Evolutionary conservation across 257 asterid genomes (phyloP), one percentile per base, ranked within the genome.

Genomic region (Datura wrightii): DNA sequence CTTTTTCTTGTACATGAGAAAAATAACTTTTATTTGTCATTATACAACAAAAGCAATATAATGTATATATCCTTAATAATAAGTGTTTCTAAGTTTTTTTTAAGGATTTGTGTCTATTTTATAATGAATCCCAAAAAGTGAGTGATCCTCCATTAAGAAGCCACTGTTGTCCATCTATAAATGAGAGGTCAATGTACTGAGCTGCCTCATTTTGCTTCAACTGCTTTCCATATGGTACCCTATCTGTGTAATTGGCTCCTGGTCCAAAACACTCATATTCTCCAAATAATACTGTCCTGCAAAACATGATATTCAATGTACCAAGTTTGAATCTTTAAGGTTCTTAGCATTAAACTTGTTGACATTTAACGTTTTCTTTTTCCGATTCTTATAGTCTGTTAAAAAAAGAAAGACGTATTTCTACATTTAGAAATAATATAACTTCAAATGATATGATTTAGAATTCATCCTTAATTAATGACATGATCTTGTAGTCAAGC

Each of bases 111-210:
- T 46, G 18, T 46, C 39, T 24, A 5, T 71, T n/a, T 19, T 19
- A 63, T 37, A 24, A 1, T 19, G 11, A 74, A 39, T 69, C 53
- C 5, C 1, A 41, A 16, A 63, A 10, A 74, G 3, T 24, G 31
- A 24, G 31, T 24, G 31, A 24, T 24, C 31, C 31, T 76, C 81
- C 42, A 56, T 42, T 81, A 83, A 87, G 55, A 84, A 96, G 92
- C 99, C 98, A 94, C 1, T 92, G 88, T 66, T 92, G 82, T 44
- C 98, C 99, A 83, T 96, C 93, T 18, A 96, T 87, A 88, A 83
- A 94, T 4, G 98, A 91, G 48, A 85, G 70, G 53, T 86, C 86
- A 86, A 92, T 85, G 87, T 87, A 96, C 4, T 89, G 89, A 80
- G 87, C 91, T n/a, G 94, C 98, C 84, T 96, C 97, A 11, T 86